These are phyloP conservation scores for Geranium incanum DNA, from an alignment of 441 rosid genomes.

Conservation along the genomic window DNA sequence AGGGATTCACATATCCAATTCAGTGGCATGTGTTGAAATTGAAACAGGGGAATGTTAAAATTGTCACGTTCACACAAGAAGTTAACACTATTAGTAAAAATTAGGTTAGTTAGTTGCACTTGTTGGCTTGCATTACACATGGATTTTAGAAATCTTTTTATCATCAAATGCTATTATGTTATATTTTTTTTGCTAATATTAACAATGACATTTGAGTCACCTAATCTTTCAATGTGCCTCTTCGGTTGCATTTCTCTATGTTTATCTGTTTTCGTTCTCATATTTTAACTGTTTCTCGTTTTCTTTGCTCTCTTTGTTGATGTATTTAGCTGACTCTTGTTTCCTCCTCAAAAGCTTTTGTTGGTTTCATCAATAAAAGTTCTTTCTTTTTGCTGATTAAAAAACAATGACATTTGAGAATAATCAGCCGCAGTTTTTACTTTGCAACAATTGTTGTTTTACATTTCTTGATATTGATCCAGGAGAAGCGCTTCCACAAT, in stretches of 20 bases:
- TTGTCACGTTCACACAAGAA: not conserved
- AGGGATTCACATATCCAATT: not conserved
- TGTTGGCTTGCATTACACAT: not conserved
- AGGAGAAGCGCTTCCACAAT: constrained; percentile 97
- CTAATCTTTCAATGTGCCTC: too few species aligned
- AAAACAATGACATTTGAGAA: not conserved
- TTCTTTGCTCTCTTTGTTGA: too few species aligned
- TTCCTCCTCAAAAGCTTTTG: too few species aligned
- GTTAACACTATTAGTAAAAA: not conserved
- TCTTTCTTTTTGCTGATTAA: too few species aligned
- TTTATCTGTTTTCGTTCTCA: too few species aligned
- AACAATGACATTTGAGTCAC: not conserved
- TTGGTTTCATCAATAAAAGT: too few species aligned
- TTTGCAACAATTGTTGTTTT: not conserved
- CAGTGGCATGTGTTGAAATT: not conserved
- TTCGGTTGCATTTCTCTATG: too few species aligned
- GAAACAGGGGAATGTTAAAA: not conserved
- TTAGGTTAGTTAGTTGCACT: not conserved
- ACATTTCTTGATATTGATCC: constrained; percentile 8
- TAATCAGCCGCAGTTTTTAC: not conserved
- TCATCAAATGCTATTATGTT: not conserved
- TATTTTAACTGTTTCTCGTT: too few species aligned
- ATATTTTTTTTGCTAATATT: not conserved
- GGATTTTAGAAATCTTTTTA: not conserved
- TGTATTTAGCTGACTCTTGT: too few species aligned